Evolutionary conservation across 768 basidiomycete species (phyloP), one percentile per base, ranked within the genome.

Genomic region (Termitomyces sp.): DNA sequence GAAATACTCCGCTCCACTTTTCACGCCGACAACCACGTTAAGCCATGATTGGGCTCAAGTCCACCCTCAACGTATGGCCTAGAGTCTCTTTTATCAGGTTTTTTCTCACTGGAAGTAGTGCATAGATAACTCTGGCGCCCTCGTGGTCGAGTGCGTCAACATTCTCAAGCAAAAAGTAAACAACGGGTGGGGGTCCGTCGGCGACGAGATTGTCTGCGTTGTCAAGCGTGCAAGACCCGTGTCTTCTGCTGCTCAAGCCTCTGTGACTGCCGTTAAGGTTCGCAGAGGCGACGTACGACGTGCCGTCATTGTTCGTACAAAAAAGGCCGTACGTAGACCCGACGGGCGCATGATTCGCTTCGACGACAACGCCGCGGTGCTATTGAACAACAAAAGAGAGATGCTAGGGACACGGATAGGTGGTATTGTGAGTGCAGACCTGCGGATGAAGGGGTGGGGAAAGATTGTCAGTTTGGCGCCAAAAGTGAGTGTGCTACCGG

Each of bases 91-190:
- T 31, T 42, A 53, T 31, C 46, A 45, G 25, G 20, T 8, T 34
- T 17, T 29, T 40, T 47, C 55, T 38, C 43, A 63, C 7, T 14
- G 29, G 20, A 34, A 36, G 15, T n/a, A 94, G 92, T 88, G 94
- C 65, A 97, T 98, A 73, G 96, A 98, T 81, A 98, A 98, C 75
- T 95, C 96, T 6, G 96, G 96, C 37, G 96, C 94, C 7, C 82
- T 98, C 64, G 78, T 96, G 63, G 88, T 95, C 46, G 96, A 98
- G 80, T 97, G 95, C 70, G 93, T 98, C 72, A 97, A 98, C 74
- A 86, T 98, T 34, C 81, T 97, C 60, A 98, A 98, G 75, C 87
- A 92, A 72, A 98, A 98, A 75, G 92, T 94, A 68, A 96, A 92
- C 73, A 92, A 94, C 67, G 96, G 96, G 48, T 92, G 92, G 86